A percentile compares a stretch with the other conserved stretches of the same genome.
Conservation (phyloP, 768 basidiomycete species). For the Antrodiella citrinella region DNA sequence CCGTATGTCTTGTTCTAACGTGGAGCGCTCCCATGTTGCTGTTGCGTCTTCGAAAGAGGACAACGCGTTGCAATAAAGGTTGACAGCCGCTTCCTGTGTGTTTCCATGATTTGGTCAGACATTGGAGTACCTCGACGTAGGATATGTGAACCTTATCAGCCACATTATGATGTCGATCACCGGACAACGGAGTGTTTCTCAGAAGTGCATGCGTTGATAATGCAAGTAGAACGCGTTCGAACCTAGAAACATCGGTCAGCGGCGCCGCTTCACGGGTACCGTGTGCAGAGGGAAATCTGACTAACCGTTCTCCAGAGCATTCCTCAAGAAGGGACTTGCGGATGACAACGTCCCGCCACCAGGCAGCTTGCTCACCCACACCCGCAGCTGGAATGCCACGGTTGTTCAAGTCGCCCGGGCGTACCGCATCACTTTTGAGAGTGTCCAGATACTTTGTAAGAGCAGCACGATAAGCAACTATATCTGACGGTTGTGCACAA, state of each 20-base stretch:
- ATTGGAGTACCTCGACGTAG: no score
- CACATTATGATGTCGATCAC: no score
- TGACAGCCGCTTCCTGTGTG: no score
- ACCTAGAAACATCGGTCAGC: conserved; percentile 20
- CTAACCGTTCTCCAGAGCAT: conserved; percentile 42
- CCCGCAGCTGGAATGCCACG: background rate
- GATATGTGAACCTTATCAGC: no score
- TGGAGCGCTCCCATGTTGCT: no score
- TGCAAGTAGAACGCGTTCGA: conserved; percentile 42
- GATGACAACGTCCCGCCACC: conserved; percentile 53
- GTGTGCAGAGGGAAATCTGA: background rate
- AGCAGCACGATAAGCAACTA: conserved; percentile 41
- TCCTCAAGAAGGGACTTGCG: conserved; percentile 50
- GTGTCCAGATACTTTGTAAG: conserved; percentile 43
- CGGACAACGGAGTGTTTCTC: conserved; percentile 23
- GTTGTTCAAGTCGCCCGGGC: conserved; percentile 14
- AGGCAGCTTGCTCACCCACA: conserved; percentile 29
- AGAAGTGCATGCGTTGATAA: conserved; percentile 44
- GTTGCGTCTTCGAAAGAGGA: no score
- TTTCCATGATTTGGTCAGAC: no score
- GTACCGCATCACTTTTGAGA: conserved; percentile 33
- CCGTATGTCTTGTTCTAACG: no score
- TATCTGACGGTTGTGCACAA: conserved; percentile 43
- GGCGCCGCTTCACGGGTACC: conserved; percentile 2
- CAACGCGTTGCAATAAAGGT: no score